Base-by-base conservation (phyloP, 192 early-diverging fungal species). In the Rhizoclosmatium globosum region DNA sequence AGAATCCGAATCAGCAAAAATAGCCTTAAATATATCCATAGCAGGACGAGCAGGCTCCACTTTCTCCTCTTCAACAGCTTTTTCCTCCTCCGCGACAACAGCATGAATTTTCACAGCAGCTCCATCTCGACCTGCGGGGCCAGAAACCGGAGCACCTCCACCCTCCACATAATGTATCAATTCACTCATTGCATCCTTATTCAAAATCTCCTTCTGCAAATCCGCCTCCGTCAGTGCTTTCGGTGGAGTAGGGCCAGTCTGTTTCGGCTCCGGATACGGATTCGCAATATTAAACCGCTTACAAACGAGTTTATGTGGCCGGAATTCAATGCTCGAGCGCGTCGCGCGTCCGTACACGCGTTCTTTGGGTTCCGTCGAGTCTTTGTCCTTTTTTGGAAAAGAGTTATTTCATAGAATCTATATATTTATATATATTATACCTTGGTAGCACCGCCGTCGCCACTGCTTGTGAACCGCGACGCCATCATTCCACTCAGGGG, bases 21-120 rank as follows among this genome's bases (percentile, higher is more conserved):
- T 95, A 3, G 93, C 92, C 81, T 94, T 94, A 72, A 95, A 95
- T 1, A 95, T 89, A 82, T 95, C 94, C 91, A 95, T 94, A 2
- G 94, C 79, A 2, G 94, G 93, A 62, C 93, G 82, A 59, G 89
- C 89, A 59, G 71, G 38, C 69, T 82, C 79, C 44, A 6, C 48
- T 68, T 48, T 58, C 71, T 68, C 78, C 9, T 66, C 80, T 31
- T 76, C 81, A 2, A 44, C 64, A 58, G 47, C 71, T 6, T 53
- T n/a, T 53, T 13, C 6, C 17, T 53, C 50, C 6, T 53, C 50
- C 0, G 50, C 1, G 6, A 7, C 50, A 53, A 53, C 9, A 53
- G 50, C 17, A 13, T 53, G 9, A 53, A 17, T 53, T 17, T 13
- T 53, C 9, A 7, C 9, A 7, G 50, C 1, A 17, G 9, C 50